Base-by-base conservation (phyloP, 306 rosid genomes). In the Vigna nakashimae region DNA sequence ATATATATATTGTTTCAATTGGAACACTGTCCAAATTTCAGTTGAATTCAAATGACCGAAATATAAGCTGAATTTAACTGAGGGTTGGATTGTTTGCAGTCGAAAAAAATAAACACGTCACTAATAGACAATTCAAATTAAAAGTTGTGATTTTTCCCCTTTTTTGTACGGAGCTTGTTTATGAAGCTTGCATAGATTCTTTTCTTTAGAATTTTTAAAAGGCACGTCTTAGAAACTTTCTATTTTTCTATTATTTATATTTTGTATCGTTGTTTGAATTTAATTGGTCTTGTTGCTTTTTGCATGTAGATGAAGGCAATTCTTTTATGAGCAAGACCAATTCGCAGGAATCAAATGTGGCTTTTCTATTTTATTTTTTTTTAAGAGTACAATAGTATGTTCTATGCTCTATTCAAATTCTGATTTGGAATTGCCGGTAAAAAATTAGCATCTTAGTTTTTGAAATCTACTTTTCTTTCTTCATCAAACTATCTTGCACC, bases 381-480 rank as follows among this genome's bases (percentile, higher is more conserved):
- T 18, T 18, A 43, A 40, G 59, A 73, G 73, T 78, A 28, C 63
- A 68, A 7, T 83, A 20, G 43, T 20, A 28, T 73, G 72, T 32
- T 42, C 10, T 40, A 36, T 49, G 56, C 30, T 32, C 20, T 20
- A 67, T 82, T 56, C 36, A 4, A 82, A 13, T 72, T 59, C 49
- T 55, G 56, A 77, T 82, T 69, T 69, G 43, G 70, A 66, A 40
- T 62, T 82, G 64, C 74, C 32, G 69, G 58, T 18, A 64, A 82
- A 59, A 16, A 14, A 45, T 69, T 42, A 28, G 62, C 73, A 76
- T 51, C 73, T 50, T 59, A 2, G 2, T 26, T 75, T 60, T 74
- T 67, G 10, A 69, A 81, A 75, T 75, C 17, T 73, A 16, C 28
- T 73, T 73, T 30, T 34, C 6, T 34, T 36, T 17, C 17, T 42